Evolutionary conservation across 306 rosid genomes (phyloP).

Genomic region (Prosopis cineraria): DNA sequence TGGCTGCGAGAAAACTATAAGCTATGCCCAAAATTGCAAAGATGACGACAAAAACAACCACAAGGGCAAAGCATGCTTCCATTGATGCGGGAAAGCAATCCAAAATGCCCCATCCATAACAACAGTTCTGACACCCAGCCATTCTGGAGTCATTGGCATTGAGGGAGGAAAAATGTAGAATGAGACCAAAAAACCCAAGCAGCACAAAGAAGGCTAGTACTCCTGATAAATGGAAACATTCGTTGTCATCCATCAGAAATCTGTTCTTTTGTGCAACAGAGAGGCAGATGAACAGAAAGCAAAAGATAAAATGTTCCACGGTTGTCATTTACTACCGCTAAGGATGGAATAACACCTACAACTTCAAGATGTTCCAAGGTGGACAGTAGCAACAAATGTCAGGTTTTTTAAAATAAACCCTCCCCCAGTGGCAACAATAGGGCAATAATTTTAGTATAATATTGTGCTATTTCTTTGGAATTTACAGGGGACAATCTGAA

Average conservation of each 20-base stretch:
- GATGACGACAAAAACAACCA: constrained; percentile 86
- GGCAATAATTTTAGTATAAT: background rate
- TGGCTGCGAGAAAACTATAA: constrained; percentile 94
- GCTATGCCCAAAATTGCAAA: constrained; percentile 98
- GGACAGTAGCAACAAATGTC: background rate
- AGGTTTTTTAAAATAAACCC: background rate
- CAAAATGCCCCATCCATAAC: constrained; percentile 97
- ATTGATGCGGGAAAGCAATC: constrained; percentile 98
- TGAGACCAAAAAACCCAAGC: constrained; percentile 92
- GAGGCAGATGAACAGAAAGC: constrained; percentile 6
- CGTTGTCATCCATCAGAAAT: background rate
- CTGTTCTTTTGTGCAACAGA: background rate
- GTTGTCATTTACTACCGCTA: constrained; percentile 13
- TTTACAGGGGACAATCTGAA: constrained; percentile 2
- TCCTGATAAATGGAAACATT: constrained; percentile 53
- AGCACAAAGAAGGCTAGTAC: constrained; percentile 94
- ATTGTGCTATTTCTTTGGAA: background rate
- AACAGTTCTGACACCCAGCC: constrained; percentile 99
- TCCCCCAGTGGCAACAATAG: background rate
- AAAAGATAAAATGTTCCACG: constrained; percentile 23
- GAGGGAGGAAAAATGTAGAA: constrained; percentile 88
- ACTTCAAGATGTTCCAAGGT: background rate
- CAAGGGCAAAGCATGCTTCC: constrained; percentile 97
- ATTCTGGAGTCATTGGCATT: constrained; percentile 85
- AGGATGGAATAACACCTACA: background rate